A percentile compares a stretch with the other conserved stretches of the same genome.
These are phyloP conservation scores for Dioszegia aurantiaca DNA, from an alignment of 768 basidiomycete species.

Conservation along the genomic window DNA sequence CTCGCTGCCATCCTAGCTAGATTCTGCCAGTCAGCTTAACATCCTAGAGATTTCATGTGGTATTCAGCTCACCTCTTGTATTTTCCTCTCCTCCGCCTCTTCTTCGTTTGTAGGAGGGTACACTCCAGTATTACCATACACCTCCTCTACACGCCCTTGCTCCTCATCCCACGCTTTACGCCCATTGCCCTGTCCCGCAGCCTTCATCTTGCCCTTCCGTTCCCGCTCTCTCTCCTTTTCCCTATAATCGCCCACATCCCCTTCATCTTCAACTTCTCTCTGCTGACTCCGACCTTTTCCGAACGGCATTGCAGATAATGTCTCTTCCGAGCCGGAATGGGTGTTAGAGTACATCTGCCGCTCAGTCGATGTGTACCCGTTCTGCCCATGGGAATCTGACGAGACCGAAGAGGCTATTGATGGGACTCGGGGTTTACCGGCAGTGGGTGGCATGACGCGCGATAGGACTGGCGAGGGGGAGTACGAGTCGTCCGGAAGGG, in stretches of 20 bases:
- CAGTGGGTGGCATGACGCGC: background rate
- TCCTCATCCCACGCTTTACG: slow-evolving; percentile 32
- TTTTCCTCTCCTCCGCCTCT: slow-evolving; percentile 33
- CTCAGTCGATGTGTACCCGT: slow-evolving; percentile 7
- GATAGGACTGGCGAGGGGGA: slow-evolving; percentile 20
- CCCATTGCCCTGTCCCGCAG: slow-evolving; percentile 2
- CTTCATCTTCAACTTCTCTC: slow-evolving; percentile 13
- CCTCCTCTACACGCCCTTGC: slow-evolving; percentile 29
- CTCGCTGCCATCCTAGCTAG: slow-evolving; percentile 41
- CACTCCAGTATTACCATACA: slow-evolving; percentile 12
- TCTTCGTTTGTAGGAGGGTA: slow-evolving; percentile 42
- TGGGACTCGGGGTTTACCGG: background rate
- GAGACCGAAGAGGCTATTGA: slow-evolving; percentile 12
- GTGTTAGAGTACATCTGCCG: background rate
- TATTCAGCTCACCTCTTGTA: slow-evolving; percentile 41
- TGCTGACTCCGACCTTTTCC: slow-evolving; percentile 18
- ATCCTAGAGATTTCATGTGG: background rate
- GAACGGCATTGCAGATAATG: slow-evolving; percentile 17
- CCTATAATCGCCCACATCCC: slow-evolving; percentile 16
- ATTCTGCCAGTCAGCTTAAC: slow-evolving; percentile 23
- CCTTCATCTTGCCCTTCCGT: slow-evolving; percentile 17
- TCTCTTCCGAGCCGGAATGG: slow-evolving; percentile 29
- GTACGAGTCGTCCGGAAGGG: slow-evolving; percentile 34
- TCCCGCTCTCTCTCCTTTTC: slow-evolving; percentile 12
- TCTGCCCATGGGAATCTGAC: background rate